These are phyloP conservation scores for Tribonema minus DNA, from an alignment of 108 stramenopile species.

Conservation along the genomic window DNA sequence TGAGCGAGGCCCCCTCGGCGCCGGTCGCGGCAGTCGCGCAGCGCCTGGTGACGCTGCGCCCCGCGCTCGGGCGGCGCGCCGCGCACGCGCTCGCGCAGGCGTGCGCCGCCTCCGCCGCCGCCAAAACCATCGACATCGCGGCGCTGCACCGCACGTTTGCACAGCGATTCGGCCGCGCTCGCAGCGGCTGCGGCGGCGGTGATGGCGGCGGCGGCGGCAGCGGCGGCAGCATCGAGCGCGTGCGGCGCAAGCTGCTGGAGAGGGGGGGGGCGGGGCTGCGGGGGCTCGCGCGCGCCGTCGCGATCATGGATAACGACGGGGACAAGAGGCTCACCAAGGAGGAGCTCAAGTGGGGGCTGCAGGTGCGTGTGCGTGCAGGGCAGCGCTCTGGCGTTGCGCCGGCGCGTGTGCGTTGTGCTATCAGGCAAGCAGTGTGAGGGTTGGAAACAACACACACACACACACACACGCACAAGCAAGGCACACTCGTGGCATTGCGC, in stretches of 20 bases:
- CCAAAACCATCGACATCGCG: not conserved
- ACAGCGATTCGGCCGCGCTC: not conserved
- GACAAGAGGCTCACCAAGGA: conserved; percentile 8
- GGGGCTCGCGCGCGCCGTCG: not conserved
- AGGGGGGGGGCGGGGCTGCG: not conserved
- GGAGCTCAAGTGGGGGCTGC: conserved; percentile 10
- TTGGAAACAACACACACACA: no score
- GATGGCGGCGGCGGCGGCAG: not conserved
- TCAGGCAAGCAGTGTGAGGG: no score
- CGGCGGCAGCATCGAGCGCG: not conserved
- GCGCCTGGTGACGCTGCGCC: not conserved
- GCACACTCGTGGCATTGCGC: no score
- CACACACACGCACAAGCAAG: no score
- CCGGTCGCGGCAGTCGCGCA: not conserved
- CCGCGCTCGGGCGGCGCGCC: not conserved
- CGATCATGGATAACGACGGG: conserved; percentile 34
- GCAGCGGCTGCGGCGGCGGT: not conserved
- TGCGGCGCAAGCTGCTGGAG: not conserved
- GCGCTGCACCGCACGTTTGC: not conserved
- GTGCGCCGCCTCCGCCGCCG: not conserved
- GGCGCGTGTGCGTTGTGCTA: no score
- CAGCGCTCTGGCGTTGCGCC: no score
- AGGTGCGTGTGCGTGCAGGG: not conserved
- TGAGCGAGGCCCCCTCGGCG: not conserved
- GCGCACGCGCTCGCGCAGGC: not conserved